Conservation (phyloP, 1,284 basidiomycete species). For the Pholiota adiposa region DNA sequence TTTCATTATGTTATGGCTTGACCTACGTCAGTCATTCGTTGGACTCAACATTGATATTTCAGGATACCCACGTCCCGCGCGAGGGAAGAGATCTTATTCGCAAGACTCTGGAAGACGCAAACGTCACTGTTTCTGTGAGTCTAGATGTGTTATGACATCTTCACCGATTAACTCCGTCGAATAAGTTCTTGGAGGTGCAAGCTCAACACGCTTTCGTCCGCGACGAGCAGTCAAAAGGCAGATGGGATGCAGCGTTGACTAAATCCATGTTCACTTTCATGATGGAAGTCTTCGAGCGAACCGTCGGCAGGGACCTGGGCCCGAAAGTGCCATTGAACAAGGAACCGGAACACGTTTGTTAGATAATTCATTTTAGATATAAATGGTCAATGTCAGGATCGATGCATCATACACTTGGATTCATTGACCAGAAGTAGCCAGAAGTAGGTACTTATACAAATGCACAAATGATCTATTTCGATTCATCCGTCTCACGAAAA, state of each 20-base stretch:
- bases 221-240: constrained; percentile 87
- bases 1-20: not conserved
- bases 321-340: constrained; percentile 49
- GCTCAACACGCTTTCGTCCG: constrained; percentile 95
- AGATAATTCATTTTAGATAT: too few relatives aligned
- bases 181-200: constrained; percentile 88
- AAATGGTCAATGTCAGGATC: too few relatives aligned
- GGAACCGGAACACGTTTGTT: constrained; percentile 78
- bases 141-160: not conserved
- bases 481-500: not conserved
- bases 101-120: constrained; percentile 78
- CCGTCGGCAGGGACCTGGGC: constrained; percentile 83
- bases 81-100: constrained; percentile 84
- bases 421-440: too few relatives aligned
- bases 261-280: constrained; percentile 82
- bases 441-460: too few relatives aligned
- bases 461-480: not conserved
- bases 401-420: too few relatives aligned
- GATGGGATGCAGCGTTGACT: constrained; percentile 92
- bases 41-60: not conserved
- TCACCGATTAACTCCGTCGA: not conserved
- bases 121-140: constrained; percentile 69
- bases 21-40: not conserved
- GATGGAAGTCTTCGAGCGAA: constrained; percentile 93
- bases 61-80: constrained; percentile 91